Base-by-base conservation (phyloP, 2,329 filamentous ascomycete species). In the Aureobasidium leucospermi region DNA sequence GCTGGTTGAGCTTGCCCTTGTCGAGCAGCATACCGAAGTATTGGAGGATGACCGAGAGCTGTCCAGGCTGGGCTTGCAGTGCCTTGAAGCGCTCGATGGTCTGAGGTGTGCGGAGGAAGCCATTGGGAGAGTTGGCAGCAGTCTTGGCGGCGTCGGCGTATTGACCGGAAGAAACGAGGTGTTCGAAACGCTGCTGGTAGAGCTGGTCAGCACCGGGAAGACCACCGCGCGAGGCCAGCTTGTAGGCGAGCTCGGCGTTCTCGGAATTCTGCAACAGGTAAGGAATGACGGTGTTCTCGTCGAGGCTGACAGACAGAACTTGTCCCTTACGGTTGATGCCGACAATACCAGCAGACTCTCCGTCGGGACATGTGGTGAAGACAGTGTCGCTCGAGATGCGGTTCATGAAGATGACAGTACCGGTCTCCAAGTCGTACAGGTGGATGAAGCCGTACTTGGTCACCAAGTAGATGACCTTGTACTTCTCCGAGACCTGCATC, bases 371-470 rank as follows among this genome's bases (percentile, higher is more conserved):
- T 19, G 92, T 96, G 29, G 93, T 95, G 78, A 99, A 99, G 73
- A 99, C 97, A 29, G 94, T 99, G 73, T 99, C 94, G 79, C 91
- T 96, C 36, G 94, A 99, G 70, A 99, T 99, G 68, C 95, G 88
- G 81, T 99, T 99, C 91, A 99, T 95, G 83, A 96, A 99, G 72
- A 99, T 94, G 73, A 90, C 95, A 11, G 88, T 89, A 61, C 90
- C 95, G 7, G 89, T 94, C 79, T 99, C 95, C 60, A 99, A 85
- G 70, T 99, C 95, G 77, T 99, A 97, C 28, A 99, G 84, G 76
- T 99, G 94, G 68, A 99, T 97, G 77, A 97, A 99, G 57, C 94
- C 94, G 70, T 96, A 99, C 75, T 99, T 99, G 60, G 94, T 99
- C 63, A 99, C 90, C 69, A 99, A 85, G 76, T 96, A 96, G 69